A percentile compares a stretch with the other conserved stretches of the same genome.
Evolutionary conservation across 1,284 basidiomycete species (phyloP).

Genomic region (Rhodotorula glutinis): DNA sequence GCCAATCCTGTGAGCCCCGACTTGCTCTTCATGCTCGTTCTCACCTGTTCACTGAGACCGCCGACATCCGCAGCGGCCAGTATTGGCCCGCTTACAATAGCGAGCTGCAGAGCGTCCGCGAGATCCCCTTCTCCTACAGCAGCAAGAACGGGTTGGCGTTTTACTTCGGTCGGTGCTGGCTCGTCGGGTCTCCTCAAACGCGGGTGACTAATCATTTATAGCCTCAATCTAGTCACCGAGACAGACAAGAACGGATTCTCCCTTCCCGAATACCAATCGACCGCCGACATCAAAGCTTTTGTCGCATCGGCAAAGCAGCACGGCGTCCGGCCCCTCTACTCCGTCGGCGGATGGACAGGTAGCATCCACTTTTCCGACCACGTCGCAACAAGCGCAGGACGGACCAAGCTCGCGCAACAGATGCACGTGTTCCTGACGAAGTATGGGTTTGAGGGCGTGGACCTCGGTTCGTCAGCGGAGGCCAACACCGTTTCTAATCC

Average conservation of each 20-base stretch:
- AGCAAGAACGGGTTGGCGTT: conserved; percentile 20
- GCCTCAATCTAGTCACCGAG: conserved; percentile 25
- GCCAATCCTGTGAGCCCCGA: conserved; percentile 5
- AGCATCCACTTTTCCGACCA: conserved; percentile 64
- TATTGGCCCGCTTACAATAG: conserved; percentile 31
- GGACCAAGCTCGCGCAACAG: conserved; percentile 60
- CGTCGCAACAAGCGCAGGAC: conserved; percentile 55
- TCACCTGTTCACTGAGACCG: background rate
- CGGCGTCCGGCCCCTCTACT: conserved; percentile 22
- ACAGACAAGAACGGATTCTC: conserved; percentile 22
- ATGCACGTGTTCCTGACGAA: conserved; percentile 59
- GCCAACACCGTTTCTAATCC: background rate
- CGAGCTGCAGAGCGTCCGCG: background rate
- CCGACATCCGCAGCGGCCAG: conserved; percentile 1
- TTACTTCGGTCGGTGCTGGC: conserved; percentile 18
- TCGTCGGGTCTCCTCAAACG: background rate
- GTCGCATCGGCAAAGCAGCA: conserved; percentile 15
- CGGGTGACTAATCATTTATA: too few species aligned
- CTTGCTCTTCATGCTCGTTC: too few species aligned
- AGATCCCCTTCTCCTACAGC: conserved; percentile 1
- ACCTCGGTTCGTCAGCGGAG: conserved; percentile 52
- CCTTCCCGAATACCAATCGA: conserved; percentile 15
- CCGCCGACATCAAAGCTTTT: conserved; percentile 12
- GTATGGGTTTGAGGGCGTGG: conserved; percentile 76
- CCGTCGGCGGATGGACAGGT: conserved; percentile 36